Base-by-base conservation (phyloP, 441 rosid species). In the Hura crepitans region DNA sequence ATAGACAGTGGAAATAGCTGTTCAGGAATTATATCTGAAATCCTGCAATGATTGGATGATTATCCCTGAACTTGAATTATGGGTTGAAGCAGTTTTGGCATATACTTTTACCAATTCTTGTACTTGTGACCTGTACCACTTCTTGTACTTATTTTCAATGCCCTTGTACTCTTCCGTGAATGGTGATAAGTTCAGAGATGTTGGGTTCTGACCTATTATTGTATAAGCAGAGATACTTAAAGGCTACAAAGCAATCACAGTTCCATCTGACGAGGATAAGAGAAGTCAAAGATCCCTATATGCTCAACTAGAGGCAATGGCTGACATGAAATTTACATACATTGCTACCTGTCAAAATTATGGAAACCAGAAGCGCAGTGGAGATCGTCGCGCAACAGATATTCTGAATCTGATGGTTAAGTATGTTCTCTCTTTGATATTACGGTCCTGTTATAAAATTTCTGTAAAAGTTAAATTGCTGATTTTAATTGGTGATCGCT, bases 341-440 rank as follows among this genome's bases (percentile, higher is more conserved):
- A 92, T 95, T 35, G 99, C 90, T 53, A 90, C 99, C 68, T 95
- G 99, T 78, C 97, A 95, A 74, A 59, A 84, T 59, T 88, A 88
- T 71, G 99, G 96, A n/a, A 80, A 79, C 76, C 93, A 88, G 80
- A 95, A 92, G 81, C 84, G 85, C 79, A 79, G 91, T 5, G 65
- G 78, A 71, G 85, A 92, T 42, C 1, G 2, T 54, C 82, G 65
- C 50, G 98, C 93, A 79, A 87, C 58, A 17, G 85, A 91, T 79
- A 90, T 94, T 62, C 72, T 94, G 77, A 84, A 75, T 68, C 97
- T 94, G 65, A 94, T 94, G 99, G 75, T 87, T 37, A 85, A 5
- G 97, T 94, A 83, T 80, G 90, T 77, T 65, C 70, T 70, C 53
- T 70, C n/a, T 67, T 77, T 73, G 22, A 69, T 68, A 47, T 72